A percentile compares a stretch with the other conserved stretches of the same genome.
phyloP scores from a whole-genome alignment of 2,329 filamentous ascomycete genomes.

The Trichoderma pleuroti region DNA sequence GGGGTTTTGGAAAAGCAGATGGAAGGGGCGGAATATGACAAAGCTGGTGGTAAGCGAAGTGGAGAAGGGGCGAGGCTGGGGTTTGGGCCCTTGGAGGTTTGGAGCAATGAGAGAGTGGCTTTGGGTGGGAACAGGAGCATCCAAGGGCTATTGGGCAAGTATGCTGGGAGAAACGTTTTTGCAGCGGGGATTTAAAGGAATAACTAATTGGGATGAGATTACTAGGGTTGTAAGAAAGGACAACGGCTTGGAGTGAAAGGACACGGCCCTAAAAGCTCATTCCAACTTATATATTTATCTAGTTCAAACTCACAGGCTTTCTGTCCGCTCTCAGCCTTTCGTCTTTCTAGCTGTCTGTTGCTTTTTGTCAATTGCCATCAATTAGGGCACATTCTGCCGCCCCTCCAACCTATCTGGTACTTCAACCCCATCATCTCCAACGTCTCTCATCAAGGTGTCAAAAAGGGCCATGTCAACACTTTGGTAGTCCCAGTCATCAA shows the following conservation, averaged over 20 bases:
- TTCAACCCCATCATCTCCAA: not conserved
- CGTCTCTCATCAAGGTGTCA: not conserved
- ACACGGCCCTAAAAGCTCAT: not conserved
- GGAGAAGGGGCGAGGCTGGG: not conserved
- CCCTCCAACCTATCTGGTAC: not conserved
- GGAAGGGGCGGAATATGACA: not conserved
- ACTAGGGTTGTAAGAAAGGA: not conserved
- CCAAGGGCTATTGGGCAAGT: not conserved
- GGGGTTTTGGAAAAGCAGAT: not conserved
- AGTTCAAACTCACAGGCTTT: not conserved
- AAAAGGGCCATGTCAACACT: not conserved
- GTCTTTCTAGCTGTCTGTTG: not conserved
- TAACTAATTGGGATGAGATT: not conserved
- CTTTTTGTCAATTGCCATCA: not conserved
- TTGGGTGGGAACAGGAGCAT: constrained; percentile 5
- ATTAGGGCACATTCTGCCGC: not conserved
- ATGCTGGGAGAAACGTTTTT: not conserved
- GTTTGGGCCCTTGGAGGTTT: not conserved
- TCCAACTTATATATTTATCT: not conserved
- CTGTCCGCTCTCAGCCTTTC: not conserved
- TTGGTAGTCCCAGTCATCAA: not conserved
- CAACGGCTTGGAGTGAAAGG: not conserved
- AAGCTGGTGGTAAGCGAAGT: not conserved
- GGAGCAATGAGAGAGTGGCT: not conserved
- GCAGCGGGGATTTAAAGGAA: not conserved